Base-by-base conservation (phyloP, 129 eudicot genomes). In the Flaveria sonorensis region DNA sequence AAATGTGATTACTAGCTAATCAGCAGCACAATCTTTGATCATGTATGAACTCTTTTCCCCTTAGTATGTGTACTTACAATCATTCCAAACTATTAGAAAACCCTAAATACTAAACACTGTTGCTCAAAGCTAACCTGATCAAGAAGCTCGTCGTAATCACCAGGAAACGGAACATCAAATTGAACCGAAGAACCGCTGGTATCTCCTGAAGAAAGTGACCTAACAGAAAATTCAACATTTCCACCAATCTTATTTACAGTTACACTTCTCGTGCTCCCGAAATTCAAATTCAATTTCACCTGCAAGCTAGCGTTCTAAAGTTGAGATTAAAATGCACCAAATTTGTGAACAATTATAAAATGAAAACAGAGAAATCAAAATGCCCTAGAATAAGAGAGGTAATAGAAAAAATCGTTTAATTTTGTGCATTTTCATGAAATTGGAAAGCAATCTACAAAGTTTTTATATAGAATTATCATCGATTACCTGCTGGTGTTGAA, bases 131-230 rank as follows among this genome's bases (percentile, higher is more conserved):
- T 61, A 77, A 92, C 93, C 81, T 92, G 96, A 71, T 71, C 81
- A 83, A 92, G 90, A 71, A 89, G 96, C 70, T 88, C 76, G 28
- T 78, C 67, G 24, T 89, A 92, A 79, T 88, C 93, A 43, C 68
- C 85, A 15, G 97, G 96, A 89, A 92, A 92, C 13, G 85, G 83
- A 47, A 84, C 91, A 77, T 92, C 90, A 64, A 24, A 81, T 36
- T 71, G 85, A 69, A 79, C 74, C n/a, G 93, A 81, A 28, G 87
- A 77, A 75, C 83, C 86, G 8, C 43, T 32, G 43, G 63, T 51
- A 51, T 74, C 81, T 10, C 85, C 89, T 28, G 88, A 80, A 77
- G 88, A 81, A 79, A 81, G 72, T 21, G 90, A 83, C 77, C 40
- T 79, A 64, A 61, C 70, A 48, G 39, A 70, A 74, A 77, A 77